phyloP scores from a whole-genome alignment of 31 red algal species.

The Odonthalia washingtoniensis region DNA sequence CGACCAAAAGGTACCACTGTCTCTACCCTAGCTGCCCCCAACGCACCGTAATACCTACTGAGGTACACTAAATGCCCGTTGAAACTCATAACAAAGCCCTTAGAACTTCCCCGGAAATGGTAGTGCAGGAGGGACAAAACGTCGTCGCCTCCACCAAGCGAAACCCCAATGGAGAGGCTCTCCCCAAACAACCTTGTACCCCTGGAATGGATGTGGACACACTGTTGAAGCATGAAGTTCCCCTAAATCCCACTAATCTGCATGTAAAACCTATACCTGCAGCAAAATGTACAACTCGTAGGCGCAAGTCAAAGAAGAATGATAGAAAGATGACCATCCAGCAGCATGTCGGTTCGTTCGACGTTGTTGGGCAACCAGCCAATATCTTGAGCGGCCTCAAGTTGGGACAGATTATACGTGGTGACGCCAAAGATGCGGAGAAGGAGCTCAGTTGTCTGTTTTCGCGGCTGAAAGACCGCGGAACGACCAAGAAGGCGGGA shows the following conservation, averaged over 20 bases:
- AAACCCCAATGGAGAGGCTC: background rate
- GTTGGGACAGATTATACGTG: slow-evolving; percentile 30
- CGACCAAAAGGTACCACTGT: background rate
- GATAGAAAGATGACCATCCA: background rate
- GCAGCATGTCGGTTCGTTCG: slow-evolving; percentile 13
- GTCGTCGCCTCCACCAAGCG: background rate
- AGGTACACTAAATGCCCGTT: background rate
- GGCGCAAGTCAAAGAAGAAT: background rate
- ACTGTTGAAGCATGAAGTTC: background rate
- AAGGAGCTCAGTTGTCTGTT: slow-evolving; percentile 23
- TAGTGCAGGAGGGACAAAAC: background rate
- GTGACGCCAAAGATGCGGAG: slow-evolving; percentile 33
- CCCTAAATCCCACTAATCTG: background rate
- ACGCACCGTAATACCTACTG: background rate
- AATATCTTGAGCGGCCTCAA: background rate
- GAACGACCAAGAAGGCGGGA: background rate
- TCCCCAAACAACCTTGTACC: background rate
- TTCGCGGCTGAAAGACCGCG: background rate
- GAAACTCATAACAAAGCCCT: background rate
- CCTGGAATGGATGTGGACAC: background rate
- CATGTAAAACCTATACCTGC: background rate
- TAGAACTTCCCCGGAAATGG: background rate
- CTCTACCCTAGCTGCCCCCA: background rate
- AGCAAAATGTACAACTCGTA: background rate
- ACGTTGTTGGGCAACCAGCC: background rate